Evolutionary conservation across 192 early-diverging fungal species (phyloP).

Genomic region (Backusella circina): DNA sequence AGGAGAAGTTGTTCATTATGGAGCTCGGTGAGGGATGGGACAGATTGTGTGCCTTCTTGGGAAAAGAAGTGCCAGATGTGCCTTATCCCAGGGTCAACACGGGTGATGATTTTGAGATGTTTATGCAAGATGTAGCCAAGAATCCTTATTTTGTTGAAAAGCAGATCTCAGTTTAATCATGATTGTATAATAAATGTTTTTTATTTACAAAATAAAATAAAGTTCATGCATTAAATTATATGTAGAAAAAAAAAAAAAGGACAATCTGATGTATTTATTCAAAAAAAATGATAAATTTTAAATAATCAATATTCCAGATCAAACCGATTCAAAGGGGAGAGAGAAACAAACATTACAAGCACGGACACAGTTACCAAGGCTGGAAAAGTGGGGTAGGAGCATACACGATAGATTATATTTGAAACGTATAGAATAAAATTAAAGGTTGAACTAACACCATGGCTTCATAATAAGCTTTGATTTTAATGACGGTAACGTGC

Average conservation of each 20-base stretch:
- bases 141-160: background rate
- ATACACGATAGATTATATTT: background rate
- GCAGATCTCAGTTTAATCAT: no score
- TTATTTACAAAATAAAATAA: no score
- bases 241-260: no score
- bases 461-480: background rate
- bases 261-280: no score
- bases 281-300: no score
- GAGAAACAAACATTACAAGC: background rate
- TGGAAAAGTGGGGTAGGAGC: no score
- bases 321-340: no score
- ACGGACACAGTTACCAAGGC: background rate
- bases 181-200: no score
- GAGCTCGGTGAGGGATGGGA: slow-evolving; percentile 8
- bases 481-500: background rate
- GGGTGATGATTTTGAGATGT: background rate
- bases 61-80: background rate
- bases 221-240: no score
- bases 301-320: no score
- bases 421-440: background rate
- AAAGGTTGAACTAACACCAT: background rate
- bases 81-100: background rate
- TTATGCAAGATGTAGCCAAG: background rate
- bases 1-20: background rate
- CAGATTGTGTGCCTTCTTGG: background rate